Base-by-base conservation (phyloP, 305 asterid species). In the Solanum hybrid region DNA sequence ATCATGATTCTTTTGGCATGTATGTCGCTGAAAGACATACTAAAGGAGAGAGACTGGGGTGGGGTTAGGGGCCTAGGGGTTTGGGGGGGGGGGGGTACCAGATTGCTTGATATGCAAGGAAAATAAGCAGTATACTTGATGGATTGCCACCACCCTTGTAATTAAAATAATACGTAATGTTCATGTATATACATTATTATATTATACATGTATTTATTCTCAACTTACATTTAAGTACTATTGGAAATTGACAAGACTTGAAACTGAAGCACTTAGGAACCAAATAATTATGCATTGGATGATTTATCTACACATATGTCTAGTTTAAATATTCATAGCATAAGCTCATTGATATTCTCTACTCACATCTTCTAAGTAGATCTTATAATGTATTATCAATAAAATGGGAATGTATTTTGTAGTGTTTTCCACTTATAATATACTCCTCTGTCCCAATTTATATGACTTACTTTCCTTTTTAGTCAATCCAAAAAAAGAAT, bases 91-190 rank as follows among this genome's bases (percentile, higher is more conserved):
- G 37, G 85, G 76, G 90, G 86, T 76, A 89, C 91, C 85, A 92
- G 89, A 92, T 95, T 94, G 98, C 99, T 96, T 95, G 98, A 93
- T 92, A 92, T 93, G 93, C 96, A 95, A 95, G 98, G 96, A 91
- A 93, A 89, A 86, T 88, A 81, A 91, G 91, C 91, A 88, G 94
- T 60, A 71, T 87, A 90, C 89, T 91, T 90, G 91, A 89, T 91
- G 95, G 92, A 88, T 92, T 90, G 90, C 93, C 94, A 85, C 90
- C 92, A 36, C 77, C 78, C 88, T 34, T 13, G 51, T 86, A 29
- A 86, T 51, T 71, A 87, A 90, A 76, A 76, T 56, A 32, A 31
- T 37, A 69, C 40, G 42, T 51, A 31, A 78, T 42, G 56, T 75
- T 15, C 26, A 17, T 31, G 22, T 75, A n/a, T 38, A 51, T 4